Percentiles rank a stretch among this genome's conserved stretches.
Evolutionary conservation across 176 grass and related monocot species (phyloP).

Genomic region (Hyparrhenia diplandra): DNA sequence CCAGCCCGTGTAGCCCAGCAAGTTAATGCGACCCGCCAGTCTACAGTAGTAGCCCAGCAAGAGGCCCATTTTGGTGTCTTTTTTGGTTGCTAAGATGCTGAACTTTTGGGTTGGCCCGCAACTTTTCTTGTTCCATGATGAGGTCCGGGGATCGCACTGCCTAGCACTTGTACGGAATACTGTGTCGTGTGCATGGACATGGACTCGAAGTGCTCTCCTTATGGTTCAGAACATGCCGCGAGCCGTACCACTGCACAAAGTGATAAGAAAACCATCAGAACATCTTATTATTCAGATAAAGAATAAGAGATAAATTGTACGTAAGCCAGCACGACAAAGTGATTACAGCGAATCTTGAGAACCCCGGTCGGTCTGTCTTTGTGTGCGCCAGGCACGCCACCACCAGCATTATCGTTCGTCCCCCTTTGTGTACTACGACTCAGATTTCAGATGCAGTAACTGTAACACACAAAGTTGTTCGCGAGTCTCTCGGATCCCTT

Average conservation of each 20-base stretch:
- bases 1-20: no score
- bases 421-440: constrained; percentile 23
- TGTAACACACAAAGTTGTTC: background rate
- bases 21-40: no score
- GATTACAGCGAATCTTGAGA: constrained; percentile 22
- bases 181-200: background rate
- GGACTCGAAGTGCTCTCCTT: background rate
- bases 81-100: background rate
- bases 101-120: background rate
- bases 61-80: no score
- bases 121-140: background rate
- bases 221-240: background rate
- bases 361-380: background rate
- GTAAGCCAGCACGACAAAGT: constrained; percentile 19
- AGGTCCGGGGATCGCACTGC: background rate
- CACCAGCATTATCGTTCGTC: constrained; percentile 30
- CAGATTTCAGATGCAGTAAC: constrained; percentile 9
- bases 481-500: constrained; percentile 15
- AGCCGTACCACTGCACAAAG: background rate
- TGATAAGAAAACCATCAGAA: background rate
- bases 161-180: background rate
- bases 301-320: background rate
- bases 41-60: no score
- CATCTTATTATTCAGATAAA: background rate
- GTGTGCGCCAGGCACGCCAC: background rate